Evolutionary conservation across 352 stramenopile genomes (phyloP).

Genomic region (Phytophthora tentaculata): DNA sequence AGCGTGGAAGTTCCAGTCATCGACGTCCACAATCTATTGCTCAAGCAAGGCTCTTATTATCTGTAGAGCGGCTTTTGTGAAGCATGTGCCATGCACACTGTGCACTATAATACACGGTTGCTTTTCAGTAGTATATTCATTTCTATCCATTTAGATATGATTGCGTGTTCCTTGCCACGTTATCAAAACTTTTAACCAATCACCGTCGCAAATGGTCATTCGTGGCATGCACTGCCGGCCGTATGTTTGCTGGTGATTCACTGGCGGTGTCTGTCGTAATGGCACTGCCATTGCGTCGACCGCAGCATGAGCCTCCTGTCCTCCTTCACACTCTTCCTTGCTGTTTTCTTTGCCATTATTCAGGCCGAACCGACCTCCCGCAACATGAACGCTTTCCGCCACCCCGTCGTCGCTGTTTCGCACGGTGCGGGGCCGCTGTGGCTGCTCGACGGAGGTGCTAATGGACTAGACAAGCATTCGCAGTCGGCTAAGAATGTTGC

Average conservation of each 20-base stretch:
- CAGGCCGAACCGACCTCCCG: not conserved
- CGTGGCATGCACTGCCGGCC: slow-evolving; percentile 9
- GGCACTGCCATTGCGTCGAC: not conserved
- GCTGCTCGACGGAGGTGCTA: slow-evolving; percentile 40
- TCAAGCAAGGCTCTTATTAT: too few species aligned
- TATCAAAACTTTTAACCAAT: slow-evolving; percentile 29
- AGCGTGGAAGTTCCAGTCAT: not conserved
- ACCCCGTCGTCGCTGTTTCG: slow-evolving; percentile 46
- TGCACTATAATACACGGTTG: too few species aligned
- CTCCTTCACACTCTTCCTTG: slow-evolving; percentile 21
- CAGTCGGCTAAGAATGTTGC: slow-evolving; percentile 37
- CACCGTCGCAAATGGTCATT: not conserved
- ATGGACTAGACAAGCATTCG: slow-evolving; percentile 30
- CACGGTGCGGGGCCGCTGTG: slow-evolving; percentile 58
- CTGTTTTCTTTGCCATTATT: slow-evolving; percentile 3
- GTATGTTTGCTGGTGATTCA: not conserved
- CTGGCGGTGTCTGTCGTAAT: too few species aligned
- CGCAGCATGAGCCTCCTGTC: slow-evolving; percentile 13
- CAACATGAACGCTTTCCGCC: slow-evolving; percentile 35
- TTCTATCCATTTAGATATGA: slow-evolving; percentile 2
- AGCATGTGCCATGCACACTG: too few species aligned
- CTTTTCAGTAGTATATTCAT: not conserved
- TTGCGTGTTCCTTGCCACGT: slow-evolving; percentile 22
- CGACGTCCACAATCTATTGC: not conserved
- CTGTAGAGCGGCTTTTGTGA: too few species aligned